Base-by-base conservation (phyloP, 1,284 basidiomycete species). In the Austropuccinia psidii region DNA sequence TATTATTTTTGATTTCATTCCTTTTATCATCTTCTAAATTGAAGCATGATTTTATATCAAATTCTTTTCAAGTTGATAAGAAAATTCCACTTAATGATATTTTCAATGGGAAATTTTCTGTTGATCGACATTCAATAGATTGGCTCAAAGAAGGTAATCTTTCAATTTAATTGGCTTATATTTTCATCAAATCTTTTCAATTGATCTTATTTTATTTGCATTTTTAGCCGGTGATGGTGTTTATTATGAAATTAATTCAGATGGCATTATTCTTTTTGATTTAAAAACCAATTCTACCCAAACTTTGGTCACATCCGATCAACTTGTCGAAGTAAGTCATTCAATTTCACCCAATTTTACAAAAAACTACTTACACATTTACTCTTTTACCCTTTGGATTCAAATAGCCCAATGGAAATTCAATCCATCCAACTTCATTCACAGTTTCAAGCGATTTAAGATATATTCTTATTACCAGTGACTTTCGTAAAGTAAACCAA, bases 101-200 rank as follows among this genome's bases (percentile, higher is more conserved):
- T 58, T 91, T 91, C 82, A 93, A 94, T 78, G 91, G 91, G 4
- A 95, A 92, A 0, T 96, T 95, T 78, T 76, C 65, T 11, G 80
- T 84, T 2, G 77, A 84, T 4, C 79, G 78, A 13, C 83, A 84
- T 54, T 78, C 78, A 35, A 80, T 94, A 35, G 83, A 87, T 57
- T 96, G 93, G 93, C 88, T 96, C 35, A 86, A 88, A 13, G 91
- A 94, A 85, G 92, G 93, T 90, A 75, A 37, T 85, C 77, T 27
- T 31, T 49, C 35, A 11, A 47, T 62, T n/a, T 5, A 39, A 29
- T 19, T 13, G n/a, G 17, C 11, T 19, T 7, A 19, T 33, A 41
- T 49, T 41, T 54, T 61, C 37, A 13, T 9, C 29, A n/a, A 27
- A 55, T 55, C 21, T 52, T 15, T 24, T 9, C 24, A 37, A 41